Conservation (phyloP, 768 basidiomycete genomes). For the Amanita jacksonii region DNA sequence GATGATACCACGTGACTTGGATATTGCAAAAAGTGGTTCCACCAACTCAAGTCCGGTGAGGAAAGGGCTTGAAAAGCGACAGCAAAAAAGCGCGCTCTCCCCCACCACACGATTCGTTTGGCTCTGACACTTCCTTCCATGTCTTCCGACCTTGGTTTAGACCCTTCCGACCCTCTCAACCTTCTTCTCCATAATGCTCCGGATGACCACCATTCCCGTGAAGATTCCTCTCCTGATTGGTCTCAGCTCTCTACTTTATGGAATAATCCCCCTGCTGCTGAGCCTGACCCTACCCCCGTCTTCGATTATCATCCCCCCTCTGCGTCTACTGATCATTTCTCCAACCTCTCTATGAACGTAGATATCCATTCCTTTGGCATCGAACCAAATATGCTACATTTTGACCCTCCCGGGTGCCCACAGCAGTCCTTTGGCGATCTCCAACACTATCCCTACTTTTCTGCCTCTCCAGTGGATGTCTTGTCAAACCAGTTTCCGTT, state of each 20-base stretch:
- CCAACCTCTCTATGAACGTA: slow-evolving; percentile 43
- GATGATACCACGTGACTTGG: too few species aligned
- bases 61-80: neutral
- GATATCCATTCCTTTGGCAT: slow-evolving; percentile 54
- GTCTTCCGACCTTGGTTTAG: slow-evolving; percentile 35
- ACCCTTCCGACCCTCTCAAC: slow-evolving; percentile 50
- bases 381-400: slow-evolving; percentile 58
- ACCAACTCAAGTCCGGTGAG: neutral
- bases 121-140: neutral
- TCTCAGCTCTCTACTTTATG: slow-evolving; percentile 43
- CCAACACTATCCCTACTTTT: slow-evolving; percentile 10
- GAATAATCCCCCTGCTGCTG: slow-evolving; percentile 24
- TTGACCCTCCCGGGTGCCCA: slow-evolving; percentile 21
- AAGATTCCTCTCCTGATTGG: slow-evolving; percentile 37
- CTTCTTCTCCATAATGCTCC: slow-evolving; percentile 42
- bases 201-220: slow-evolving; percentile 22
- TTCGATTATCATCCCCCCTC: too few species aligned
- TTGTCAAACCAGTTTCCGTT: slow-evolving; percentile 27
- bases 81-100: neutral
- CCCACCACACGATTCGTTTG: neutral
- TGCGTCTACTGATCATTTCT: slow-evolving; percentile 5
- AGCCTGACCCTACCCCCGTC: slow-evolving; percentile 13
- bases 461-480: slow-evolving; percentile 15
- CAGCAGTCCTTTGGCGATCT: slow-evolving; percentile 9
- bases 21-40: slow-evolving; percentile 8